Evolutionary conservation across 2,329 filamentous ascomycete species (phyloP), one percentile per base, ranked within the genome.

Genomic region (Calonectria pteridis): DNA sequence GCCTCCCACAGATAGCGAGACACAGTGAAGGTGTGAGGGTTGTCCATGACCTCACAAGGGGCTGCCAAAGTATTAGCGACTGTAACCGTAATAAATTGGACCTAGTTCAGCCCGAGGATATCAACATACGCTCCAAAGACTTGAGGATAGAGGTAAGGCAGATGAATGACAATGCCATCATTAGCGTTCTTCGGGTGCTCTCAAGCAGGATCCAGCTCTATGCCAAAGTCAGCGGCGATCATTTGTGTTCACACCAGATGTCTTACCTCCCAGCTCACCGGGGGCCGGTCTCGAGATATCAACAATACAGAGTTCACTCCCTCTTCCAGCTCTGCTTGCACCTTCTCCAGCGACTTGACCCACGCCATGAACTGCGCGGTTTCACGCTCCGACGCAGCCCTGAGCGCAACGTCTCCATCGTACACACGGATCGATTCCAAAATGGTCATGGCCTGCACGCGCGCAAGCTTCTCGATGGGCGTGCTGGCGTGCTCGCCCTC

Each of bases 1-100:
- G 87, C 86, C 20, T 86, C 82, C 87, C 86, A 88, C 23, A 88
- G 83, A 69, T 86, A 82, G 10, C 80, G 80, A 7, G 86, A 88
- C 23, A 86, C 82, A 3, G 84, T 88, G 71, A 84, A 85, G 49
- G 53, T 40, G 28, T 78, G 67, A 14, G 67, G 23, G 13, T 40
- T 10, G 4, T 74, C 77, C 73, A 79, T 78, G 16, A 76, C 37
- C 0, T 77, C 74, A 50, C 69, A 66, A 20, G 78, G 75, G 5
- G 78, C 77, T 79, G 31, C 4, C 20, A 10, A 58, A 11, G 29
- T 10, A 66, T 74, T 49, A 77, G 71, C 58, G 16, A 26, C n/a
- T 33, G n/a, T 14, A 6, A 20, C 11, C 14, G 14, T 16, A 6
- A 2, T 16, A 13, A 40, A 33, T 10, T 28, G 18, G 16, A 18